These are phyloP conservation scores for Microsporum canis DNA, from an alignment of 2,329 filamentous ascomycete species.

Conservation along the genomic window DNA sequence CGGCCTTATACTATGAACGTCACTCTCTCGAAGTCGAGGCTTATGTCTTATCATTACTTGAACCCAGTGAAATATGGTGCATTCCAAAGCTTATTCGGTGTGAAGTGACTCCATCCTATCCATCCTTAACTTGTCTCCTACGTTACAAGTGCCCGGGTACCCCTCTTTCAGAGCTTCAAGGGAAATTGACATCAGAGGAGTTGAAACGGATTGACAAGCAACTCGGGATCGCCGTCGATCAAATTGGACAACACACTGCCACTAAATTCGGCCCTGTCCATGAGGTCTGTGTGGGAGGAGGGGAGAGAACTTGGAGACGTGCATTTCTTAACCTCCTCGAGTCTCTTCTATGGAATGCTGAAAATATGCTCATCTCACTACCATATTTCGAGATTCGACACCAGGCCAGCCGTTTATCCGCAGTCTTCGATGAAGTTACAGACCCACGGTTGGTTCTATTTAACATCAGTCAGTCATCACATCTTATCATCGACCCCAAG, in stretches of 20 bases:
- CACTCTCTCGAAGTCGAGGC: conserved; percentile 32
- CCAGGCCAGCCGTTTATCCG: conserved; percentile 35
- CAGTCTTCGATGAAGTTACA: conserved; percentile 40
- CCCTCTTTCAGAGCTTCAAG: conserved; percentile 24
- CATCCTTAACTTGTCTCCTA: conserved; percentile 28
- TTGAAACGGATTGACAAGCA: conserved; percentile 26
- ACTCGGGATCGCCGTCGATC: conserved; percentile 28
- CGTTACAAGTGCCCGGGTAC: conserved; percentile 28
- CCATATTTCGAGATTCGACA: conserved; percentile 46
- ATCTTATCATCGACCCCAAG: conserved; percentile 41
- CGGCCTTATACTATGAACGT: conserved; percentile 32
- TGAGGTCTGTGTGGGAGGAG: conserved; percentile 36
- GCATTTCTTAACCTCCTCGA: conserved; percentile 44
- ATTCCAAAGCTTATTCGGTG: conserved; percentile 31
- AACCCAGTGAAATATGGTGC: conserved; percentile 23
- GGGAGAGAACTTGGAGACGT: conserved; percentile 42
- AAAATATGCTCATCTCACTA: conserved; percentile 47
- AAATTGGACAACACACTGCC: conserved; percentile 37
- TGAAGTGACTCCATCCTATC: conserved; percentile 20
- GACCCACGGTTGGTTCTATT: conserved; percentile 43
- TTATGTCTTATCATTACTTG: conserved; percentile 27
- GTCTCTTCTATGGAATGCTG: conserved; percentile 43
- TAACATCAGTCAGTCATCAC: conserved; percentile 38
- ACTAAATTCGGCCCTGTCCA: conserved; percentile 42
- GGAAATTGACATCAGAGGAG: conserved; percentile 21